Percentiles rank a stretch among this genome's conserved stretches.
Conservation (phyloP, 306 rosid genomes). For the Canavalia gladiata region DNA sequence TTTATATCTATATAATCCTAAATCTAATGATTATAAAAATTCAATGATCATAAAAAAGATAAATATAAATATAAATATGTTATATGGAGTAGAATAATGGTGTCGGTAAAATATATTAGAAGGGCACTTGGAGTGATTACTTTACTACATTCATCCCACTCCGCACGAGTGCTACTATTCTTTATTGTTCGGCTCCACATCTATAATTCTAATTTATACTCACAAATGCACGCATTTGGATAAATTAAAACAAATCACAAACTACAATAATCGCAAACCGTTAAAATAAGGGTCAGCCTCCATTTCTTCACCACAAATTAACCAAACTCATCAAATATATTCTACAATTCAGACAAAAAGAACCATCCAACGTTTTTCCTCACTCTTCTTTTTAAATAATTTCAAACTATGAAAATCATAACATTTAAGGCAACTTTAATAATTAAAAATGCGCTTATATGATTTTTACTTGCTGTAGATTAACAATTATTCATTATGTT, state of each 20-base stretch:
- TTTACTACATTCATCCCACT: slow-evolving; percentile 43
- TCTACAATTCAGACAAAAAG: not conserved
- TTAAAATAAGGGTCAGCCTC: slow-evolving; percentile 58
- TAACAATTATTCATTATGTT: not conserved
- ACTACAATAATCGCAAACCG: slow-evolving; percentile 53
- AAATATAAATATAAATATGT: no score
- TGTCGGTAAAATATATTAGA: no score
- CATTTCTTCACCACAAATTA: slow-evolving; percentile 29
- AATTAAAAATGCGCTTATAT: not conserved
- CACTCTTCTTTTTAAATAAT: slow-evolving; percentile 22
- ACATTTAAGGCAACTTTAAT: not conserved
- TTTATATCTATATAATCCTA: no score
- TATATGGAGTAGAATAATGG: no score
- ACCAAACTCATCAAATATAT: not conserved
- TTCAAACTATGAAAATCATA: not conserved
- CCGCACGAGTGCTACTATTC: slow-evolving; percentile 59
- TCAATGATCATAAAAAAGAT: no score
- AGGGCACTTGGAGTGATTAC: no score
- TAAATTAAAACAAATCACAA: not conserved
- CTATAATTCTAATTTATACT: no score
- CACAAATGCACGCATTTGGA: not conserved
- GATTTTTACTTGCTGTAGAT: not conserved
- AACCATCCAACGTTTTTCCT: slow-evolving; percentile 35
- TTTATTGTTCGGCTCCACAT: not conserved
- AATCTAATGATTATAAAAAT: no score